phyloP scores from a whole-genome alignment of 2,329 filamentous ascomycete genomes.

The Capronia epimyces region DNA sequence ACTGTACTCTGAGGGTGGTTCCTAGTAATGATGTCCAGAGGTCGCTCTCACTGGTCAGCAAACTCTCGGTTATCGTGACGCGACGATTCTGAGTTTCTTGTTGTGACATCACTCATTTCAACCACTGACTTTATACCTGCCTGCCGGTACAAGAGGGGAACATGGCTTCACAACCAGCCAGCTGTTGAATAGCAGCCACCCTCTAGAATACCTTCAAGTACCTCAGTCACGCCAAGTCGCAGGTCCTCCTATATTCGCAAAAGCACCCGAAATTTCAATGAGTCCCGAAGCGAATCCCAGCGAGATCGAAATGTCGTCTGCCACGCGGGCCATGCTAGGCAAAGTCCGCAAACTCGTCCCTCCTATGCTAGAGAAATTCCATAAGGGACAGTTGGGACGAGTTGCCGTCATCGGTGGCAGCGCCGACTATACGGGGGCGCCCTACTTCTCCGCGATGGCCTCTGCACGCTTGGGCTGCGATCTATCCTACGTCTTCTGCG shows the following conservation, averaged over 20 bases:
- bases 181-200: no score
- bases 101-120: slow-evolving; percentile 16
- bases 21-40: no score
- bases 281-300: slow-evolving; percentile 15
- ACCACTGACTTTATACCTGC: not conserved
- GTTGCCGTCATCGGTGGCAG: slow-evolving; percentile 92
- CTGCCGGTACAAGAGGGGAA: no score
- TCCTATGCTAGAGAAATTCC: slow-evolving; percentile 90
- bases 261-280: slow-evolving; percentile 8
- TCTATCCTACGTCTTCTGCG: slow-evolving; percentile 69
- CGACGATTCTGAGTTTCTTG: not conserved
- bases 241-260: not conserved
- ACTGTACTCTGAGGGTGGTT: no score
- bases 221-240: not conserved
- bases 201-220: not conserved
- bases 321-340: slow-evolving; percentile 67
- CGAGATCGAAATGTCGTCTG: slow-evolving; percentile 52
- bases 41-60: not conserved
- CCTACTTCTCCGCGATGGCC: slow-evolving; percentile 97
- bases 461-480: slow-evolving; percentile 70
- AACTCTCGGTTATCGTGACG: slow-evolving; percentile 9
- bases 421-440: slow-evolving; percentile 92
- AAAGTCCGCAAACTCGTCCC: slow-evolving; percentile 88
- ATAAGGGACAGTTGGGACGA: slow-evolving; percentile 92
- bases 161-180: no score